Conservation (phyloP, 73 alveolate genomes). For the Blepharisma stoltei region DNA sequence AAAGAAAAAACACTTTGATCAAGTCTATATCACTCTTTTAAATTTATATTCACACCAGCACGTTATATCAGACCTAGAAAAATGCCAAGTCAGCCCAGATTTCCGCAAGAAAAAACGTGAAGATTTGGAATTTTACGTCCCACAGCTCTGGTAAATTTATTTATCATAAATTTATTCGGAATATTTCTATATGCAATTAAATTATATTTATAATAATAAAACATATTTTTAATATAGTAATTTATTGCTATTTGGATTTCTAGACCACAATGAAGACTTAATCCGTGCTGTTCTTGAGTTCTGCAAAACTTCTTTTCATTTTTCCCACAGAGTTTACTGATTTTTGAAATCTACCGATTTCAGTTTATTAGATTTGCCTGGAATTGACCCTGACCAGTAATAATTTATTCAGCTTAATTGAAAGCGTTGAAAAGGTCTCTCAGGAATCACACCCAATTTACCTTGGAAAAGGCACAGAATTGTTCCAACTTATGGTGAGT, state of each 20-base stretch:
- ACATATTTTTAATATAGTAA: not conserved
- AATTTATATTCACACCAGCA: constrained; percentile 11
- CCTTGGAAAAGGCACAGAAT: constrained; percentile 41
- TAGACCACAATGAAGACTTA: constrained; percentile 41
- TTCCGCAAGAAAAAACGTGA: constrained; percentile 32
- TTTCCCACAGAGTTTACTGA: constrained; percentile 79
- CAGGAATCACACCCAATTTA: not conserved
- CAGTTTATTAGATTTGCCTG: constrained; percentile 27
- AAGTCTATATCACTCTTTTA: not conserved
- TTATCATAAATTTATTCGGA: too few relatives aligned
- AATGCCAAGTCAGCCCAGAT: not conserved
- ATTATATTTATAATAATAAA: too few relatives aligned
- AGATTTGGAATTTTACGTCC: constrained; percentile 68
- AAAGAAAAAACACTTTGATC: not conserved
- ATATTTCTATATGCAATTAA: too few relatives aligned
- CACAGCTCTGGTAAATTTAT: constrained; percentile 63
- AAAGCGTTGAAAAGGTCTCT: not conserved
- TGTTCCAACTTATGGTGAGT: not conserved
- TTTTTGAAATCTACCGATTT: constrained; percentile 57
- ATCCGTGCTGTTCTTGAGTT: constrained; percentile 54
- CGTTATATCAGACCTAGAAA: constrained; percentile 19
- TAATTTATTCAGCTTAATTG: not conserved
- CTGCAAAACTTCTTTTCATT: constrained; percentile 66
- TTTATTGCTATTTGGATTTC: constrained; percentile 46
- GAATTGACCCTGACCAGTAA: constrained; percentile 1